Evolutionary conservation across 2,329 filamentous ascomycete genomes (phyloP), one percentile per base, ranked within the genome.

Genomic region (Phaeomoniella chlamydospora): DNA sequence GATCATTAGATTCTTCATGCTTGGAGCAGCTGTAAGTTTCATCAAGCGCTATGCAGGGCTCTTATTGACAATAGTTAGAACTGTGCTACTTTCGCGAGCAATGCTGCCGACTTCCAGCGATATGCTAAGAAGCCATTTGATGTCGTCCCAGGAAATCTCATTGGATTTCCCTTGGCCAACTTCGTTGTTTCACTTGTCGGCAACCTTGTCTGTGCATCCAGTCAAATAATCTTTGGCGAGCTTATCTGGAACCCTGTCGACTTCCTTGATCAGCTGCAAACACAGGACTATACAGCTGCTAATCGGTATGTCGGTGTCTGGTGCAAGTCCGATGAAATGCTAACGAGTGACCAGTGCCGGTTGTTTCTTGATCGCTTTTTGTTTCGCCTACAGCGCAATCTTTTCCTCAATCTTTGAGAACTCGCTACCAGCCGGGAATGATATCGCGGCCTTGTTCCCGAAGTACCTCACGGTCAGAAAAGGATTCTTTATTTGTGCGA

Each of bases 11-110:
- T 44, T 62, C 46, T 41, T 62, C 34, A 48, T 3, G 62, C 56
- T 0, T 51, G 70, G 3, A 50, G 52, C 1, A 67, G 67, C 0
- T 58, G 59, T 10, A 54, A 61, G 22, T 73, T 72, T 43, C 62
- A 61, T 31, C 72, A 66, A 62, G 52, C 14, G 55, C 61, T 5
- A 61, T 60, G 3, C 42, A 61, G 4, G 12, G 18, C 17, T 13
- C 11, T 34, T 10, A 18, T 18, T 12, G 32, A 15, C 16, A 18
- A 12, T 6, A 17, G 16, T 17, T 18, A 63, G 2, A 67, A 64
- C 36, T 74, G 56, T 48, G 61, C 37, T 62, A 65, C 48, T 58
- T 61, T 53, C 44, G 56, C 49, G n/a, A 26, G 22, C 22, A 26
- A 26, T 40, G 58, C 58, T 3, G 54, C 59, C 0, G 60, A 65